Base-by-base conservation (phyloP, 2,329 filamentous ascomycete species). In the Talaromyces sp. region DNA sequence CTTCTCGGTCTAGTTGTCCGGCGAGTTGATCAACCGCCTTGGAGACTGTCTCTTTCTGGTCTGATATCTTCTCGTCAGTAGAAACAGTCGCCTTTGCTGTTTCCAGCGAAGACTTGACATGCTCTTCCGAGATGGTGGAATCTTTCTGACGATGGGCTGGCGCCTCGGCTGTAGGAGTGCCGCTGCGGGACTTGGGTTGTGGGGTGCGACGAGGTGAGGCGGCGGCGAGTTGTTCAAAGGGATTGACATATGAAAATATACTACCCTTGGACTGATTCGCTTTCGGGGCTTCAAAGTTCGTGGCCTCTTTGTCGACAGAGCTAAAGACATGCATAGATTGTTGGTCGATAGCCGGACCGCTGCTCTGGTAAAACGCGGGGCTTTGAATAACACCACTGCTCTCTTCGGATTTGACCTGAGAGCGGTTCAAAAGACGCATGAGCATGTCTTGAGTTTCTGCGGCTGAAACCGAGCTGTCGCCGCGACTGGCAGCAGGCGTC, bases 381-480 rank as follows among this genome's bases (percentile, higher is more conserved):
- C 64, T 54, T 7, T 59, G 59, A 22, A 45, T 31, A 2, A 53
- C 53, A 34, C 53, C 60, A 34, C 61, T 62, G n/a, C 22, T 31
- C 25, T 66, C 64, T 51, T 66, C 64, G 0, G 40, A 25, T 43
- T 63, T 66, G 8, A 54, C 29, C 22, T 66, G 93, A 61, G 91
- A 88, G 58, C 90, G 89, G 73, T 93, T 95, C 69, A 99, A 85
- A 66, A 98, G 83, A 71, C 92, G 90, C 68, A 98, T 87, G 58
- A 99, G 83, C 74, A 95, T 91, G 69, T 94, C 89, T 77, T 96
- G 91, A 4, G 93, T 91, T 76, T 92, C 89, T 56, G 74, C 72
- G 38, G 72, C 66, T 53, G 72, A 65, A 4, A 70, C 34, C 3
- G 69, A 58, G 51, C 58, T 63, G 34, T 62, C 65, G 29, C 67